Percentiles rank a stretch among this genome's conserved stretches.
These are phyloP conservation scores for Amylostereum areolatum DNA, from an alignment of 1,284 basidiomycete genomes.

Conservation along the genomic window DNA sequence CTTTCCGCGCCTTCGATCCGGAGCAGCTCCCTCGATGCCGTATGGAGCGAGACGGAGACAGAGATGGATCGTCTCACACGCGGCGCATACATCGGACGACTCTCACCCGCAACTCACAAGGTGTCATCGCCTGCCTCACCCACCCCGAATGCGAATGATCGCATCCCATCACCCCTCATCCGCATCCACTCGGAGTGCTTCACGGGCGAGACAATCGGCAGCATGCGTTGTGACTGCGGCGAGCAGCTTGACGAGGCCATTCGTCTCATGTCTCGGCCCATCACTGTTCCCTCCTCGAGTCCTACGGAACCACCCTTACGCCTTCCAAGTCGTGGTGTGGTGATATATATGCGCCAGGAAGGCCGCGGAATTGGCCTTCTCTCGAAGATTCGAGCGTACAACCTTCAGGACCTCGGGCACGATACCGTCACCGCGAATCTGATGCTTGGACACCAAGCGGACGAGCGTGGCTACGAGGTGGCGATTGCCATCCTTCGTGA, in stretches of 20 bases:
- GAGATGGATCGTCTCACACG: constrained; percentile 91
- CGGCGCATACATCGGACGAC: constrained; percentile 88
- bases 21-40: constrained; percentile 76
- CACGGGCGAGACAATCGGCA: constrained; percentile 97
- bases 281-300: constrained; percentile 34
- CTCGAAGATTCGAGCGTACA: constrained; percentile 97
- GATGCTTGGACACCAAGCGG: constrained; percentile 90
- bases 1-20: constrained; percentile 57
- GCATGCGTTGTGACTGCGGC: constrained; percentile 98
- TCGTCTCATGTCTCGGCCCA: constrained; percentile 80
- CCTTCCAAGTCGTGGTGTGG: constrained; percentile 84
- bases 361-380: constrained; percentile 97
- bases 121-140: constrained; percentile 7
- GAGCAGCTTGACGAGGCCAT: constrained; percentile 98
- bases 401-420: constrained; percentile 95
- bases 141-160: constrained; percentile 15
- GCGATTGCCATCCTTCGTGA: constrained; percentile 89
- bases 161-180: constrained; percentile 74
- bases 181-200: constrained; percentile 99
- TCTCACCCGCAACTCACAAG: constrained; percentile 52
- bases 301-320: constrained; percentile 27
- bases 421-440: constrained; percentile 98
- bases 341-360: constrained; percentile 97
- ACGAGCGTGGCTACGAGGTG: constrained; percentile 91
- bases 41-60: constrained; percentile 86